Conservation (phyloP, 2,329 filamentous ascomycete genomes). For the Alternaria sp. region DNA sequence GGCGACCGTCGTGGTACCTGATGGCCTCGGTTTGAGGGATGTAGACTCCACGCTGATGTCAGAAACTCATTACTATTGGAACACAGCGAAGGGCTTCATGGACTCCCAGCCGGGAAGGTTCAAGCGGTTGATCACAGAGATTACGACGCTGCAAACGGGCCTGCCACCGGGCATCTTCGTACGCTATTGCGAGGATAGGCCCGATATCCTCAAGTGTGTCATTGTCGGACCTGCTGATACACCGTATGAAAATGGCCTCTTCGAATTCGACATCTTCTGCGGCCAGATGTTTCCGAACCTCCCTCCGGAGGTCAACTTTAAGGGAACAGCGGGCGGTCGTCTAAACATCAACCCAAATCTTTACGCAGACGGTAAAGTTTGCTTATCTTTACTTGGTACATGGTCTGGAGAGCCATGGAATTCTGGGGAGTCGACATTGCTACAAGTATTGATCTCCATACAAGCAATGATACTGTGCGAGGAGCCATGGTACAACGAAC, state of each 20-base stretch:
- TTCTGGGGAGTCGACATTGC: constrained; percentile 55
- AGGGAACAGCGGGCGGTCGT: constrained; percentile 53
- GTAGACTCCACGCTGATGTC: constrained; percentile 50
- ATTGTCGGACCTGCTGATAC: constrained; percentile 59
- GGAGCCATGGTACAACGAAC: constrained; percentile 63
- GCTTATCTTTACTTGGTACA: constrained; percentile 30
- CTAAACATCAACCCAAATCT: constrained; percentile 61
- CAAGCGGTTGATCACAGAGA: constrained; percentile 52
- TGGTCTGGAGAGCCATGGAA: constrained; percentile 59
- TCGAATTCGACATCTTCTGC: constrained; percentile 62
- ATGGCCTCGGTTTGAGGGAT: constrained; percentile 32
- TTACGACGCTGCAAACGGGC: constrained; percentile 54
- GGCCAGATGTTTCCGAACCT: constrained; percentile 50
- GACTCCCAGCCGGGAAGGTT: constrained; percentile 51
- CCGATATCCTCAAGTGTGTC: constrained; percentile 59
- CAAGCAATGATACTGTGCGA: constrained; percentile 65
- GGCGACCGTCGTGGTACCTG: background rate
- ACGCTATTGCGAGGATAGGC: constrained; percentile 53
- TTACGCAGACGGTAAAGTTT: constrained; percentile 55
- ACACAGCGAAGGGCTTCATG: constrained; percentile 9
- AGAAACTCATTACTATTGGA: constrained; percentile 25
- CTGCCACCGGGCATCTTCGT: constrained; percentile 62
- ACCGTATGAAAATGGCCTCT: constrained; percentile 62
- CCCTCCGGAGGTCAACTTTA: constrained; percentile 54
- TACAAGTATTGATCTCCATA: constrained; percentile 63